Conservation (phyloP, 371 early-diverging fungal genomes). For the Rhizopus arrhizus region DNA sequence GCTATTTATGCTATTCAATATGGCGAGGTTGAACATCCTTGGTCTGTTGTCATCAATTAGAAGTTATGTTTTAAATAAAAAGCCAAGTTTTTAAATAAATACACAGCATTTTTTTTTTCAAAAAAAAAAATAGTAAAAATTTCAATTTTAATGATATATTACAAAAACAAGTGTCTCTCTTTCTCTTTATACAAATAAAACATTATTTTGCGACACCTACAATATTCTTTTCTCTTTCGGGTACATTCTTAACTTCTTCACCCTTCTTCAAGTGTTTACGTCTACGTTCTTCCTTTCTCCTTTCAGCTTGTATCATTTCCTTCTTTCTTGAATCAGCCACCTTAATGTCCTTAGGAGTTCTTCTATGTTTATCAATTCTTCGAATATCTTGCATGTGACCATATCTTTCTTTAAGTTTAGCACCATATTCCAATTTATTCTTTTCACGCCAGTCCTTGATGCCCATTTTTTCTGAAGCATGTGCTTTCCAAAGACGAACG, state of each 20-base stretch:
- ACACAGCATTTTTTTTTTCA: background rate
- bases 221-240: constrained; percentile 84
- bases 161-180: background rate
- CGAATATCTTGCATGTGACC: constrained; percentile 91
- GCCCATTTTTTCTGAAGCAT: constrained; percentile 89
- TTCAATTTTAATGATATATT: constrained; percentile 2
- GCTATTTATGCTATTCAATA: constrained; percentile 94
- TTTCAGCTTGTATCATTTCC: constrained; percentile 77
- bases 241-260: constrained; percentile 59
- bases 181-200: background rate
- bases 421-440: constrained; percentile 77
- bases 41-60: constrained; percentile 71
- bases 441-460: constrained; percentile 80
- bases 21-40: constrained; percentile 78
- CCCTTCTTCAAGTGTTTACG: constrained; percentile 78
- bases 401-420: constrained; percentile 93
- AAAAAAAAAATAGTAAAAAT: background rate
- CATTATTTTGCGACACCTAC: constrained; percentile 72
- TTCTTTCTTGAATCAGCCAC: constrained; percentile 77
- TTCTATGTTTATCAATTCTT: constrained; percentile 84
- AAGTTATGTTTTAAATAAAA: background rate
- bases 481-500: constrained; percentile 97
- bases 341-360: constrained; percentile 83
- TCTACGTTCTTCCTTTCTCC: constrained; percentile 82
- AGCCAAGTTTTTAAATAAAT: background rate